Evolutionary conservation across 2,329 filamentous ascomycete genomes (phyloP), one percentile per base, ranked within the genome.

Genomic region (Diaporthe citriasiana): DNA sequence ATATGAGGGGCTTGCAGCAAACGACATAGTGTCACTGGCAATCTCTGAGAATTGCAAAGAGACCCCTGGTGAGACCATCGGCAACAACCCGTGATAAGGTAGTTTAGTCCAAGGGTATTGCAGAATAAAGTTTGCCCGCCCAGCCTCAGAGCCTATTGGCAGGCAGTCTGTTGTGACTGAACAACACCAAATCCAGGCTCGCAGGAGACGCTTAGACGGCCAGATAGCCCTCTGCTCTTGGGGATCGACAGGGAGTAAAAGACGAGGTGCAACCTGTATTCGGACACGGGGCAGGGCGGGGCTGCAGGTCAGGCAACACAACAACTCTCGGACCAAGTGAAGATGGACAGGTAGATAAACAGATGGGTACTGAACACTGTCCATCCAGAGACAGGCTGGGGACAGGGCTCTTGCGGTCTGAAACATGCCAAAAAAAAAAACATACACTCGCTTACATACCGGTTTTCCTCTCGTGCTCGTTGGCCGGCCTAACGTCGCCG

Each of bases 401-500:
- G 50, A 17, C 22, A 50, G 45, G 63, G 13, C 60, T 27, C 33
- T 35, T 35, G 45, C n/a, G 33, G 47, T 53, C 63, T 53, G 63
- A 47, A 51, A 53, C 47, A 40, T 42, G 56, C 35, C 19, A 71
- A 40, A 71, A 53, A 53, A 25, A 59, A 55, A 40, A 71, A 53
- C 42, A 25, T 50, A 55, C 19, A 47, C 38, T 71, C 38, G 70
- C 56, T 71, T 71, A 63, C 70, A 71, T 71, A 71, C 70, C 70
- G 47, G 19, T 51, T 55, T 27, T 25, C 45, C 45, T n/a, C 56
- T 59, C 56, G 33, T 47, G 27, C 70, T 63, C 45, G 69, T 71
- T 71, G 33, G 69, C 57, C 38, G 33, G 56, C 69, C 45, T 63
- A 19, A 63, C 56, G 56, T 71, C 56, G 56, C 22, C 30, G 35